Base-by-base conservation (phyloP, 2,329 filamentous ascomycete genomes). In the Pyricularia sp. region DNA sequence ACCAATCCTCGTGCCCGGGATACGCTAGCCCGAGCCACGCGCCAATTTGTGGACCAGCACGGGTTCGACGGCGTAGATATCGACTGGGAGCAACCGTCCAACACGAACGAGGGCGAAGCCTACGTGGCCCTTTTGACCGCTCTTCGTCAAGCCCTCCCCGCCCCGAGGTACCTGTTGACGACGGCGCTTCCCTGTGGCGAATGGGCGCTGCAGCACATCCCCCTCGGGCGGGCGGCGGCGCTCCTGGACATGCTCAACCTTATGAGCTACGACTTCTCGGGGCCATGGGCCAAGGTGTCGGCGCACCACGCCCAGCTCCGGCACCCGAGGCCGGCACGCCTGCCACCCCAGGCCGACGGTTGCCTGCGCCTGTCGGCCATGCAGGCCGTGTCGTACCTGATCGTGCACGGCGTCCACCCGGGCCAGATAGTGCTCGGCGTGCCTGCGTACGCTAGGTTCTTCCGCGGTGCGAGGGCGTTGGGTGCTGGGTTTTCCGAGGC, bases 191-290 rank as follows among this genome's bases (percentile, higher is more conserved):
- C 86, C 1, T 83, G 82, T 1, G 85, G 84, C 1, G 78, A 84
- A 70, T 88, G 85, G 78, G 83, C 82, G 16, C 77, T 89, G 24
- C 78, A 78, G 67, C 77, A 88, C 70, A 85, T 89, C 70, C 79
- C 87, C 67, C 75, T 88, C 4, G 69, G 70, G 2, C 75, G 78
- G 12, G 81, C 83, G 1, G 77, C 81, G 1, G 68, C 76, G 3
- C 75, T 83, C 49, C 78, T 89, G 60, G 85, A 89, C 71, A 78
- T 83, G 69, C 75, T 89, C 67, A 88, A 89, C 70, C 77, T 89
- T 60, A 89, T 89, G 87, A 79, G 82, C 13, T 89, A 89, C 71
- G 87, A 89, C 72, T 88, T 88, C 68, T 79, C 81, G 0, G 87
- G 87, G 0, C 79, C 84, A 8, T 89, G 86, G 87, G 81, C 80